Evolutionary conservation across 1,284 basidiomycete genomes (phyloP).

Genomic region (Sporisorium reilianum): DNA sequence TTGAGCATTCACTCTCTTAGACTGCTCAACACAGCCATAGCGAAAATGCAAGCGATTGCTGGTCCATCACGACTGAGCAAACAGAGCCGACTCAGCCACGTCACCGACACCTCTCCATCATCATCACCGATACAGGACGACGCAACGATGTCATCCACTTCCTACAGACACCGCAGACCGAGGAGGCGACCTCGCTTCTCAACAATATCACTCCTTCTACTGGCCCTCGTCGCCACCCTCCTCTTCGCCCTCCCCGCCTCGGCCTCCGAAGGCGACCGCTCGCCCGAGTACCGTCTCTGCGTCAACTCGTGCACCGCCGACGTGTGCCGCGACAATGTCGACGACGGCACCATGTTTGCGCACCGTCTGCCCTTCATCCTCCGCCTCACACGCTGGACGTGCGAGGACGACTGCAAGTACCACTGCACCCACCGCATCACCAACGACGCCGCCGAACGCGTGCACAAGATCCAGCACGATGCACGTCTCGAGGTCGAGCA

Average conservation of each 20-base stretch:
- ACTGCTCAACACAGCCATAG: neutral
- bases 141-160: neutral
- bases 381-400: constrained; percentile 76
- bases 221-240: constrained; percentile 18
- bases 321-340: constrained; percentile 56
- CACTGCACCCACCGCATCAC: constrained; percentile 87
- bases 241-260: constrained; percentile 13
- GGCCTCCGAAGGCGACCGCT: constrained; percentile 66
- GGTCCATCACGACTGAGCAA: constrained; percentile 20
- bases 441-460: constrained; percentile 73
- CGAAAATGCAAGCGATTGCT: constrained; percentile 4
- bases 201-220: constrained; percentile 8
- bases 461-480: constrained; percentile 65
- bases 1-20: neutral
- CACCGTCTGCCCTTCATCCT: constrained; percentile 73
- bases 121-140: neutral
- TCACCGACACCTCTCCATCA: neutral
- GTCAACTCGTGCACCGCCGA: constrained; percentile 61
- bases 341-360: constrained; percentile 58
- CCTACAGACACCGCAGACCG: neutral
- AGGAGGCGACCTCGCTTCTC: constrained; percentile 6
- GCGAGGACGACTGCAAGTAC: constrained; percentile 88
- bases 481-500: constrained; percentile 36
- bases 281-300: constrained; percentile 60
- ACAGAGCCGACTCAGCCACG: no score